These are phyloP conservation scores for Cladorrhinum sp. DNA, from an alignment of 2,329 filamentous ascomycete genomes.

Conservation along the genomic window DNA sequence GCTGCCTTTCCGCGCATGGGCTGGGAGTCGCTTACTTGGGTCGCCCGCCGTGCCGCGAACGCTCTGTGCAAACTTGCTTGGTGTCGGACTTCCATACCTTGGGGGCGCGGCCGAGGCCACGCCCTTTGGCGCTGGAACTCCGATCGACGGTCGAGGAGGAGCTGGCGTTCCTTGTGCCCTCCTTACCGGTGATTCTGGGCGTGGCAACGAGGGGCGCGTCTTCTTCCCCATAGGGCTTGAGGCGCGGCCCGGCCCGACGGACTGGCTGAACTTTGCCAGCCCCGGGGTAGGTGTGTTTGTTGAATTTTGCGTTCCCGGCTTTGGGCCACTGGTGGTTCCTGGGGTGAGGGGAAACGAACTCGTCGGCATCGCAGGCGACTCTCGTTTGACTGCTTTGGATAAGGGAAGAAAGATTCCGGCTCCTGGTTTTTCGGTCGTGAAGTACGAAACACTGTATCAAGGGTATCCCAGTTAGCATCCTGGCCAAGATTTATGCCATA, in stretches of 20 bases:
- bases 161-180: slow-evolving; percentile 62
- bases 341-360: slow-evolving; percentile 64
- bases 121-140: slow-evolving; percentile 46
- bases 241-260: slow-evolving; percentile 71
- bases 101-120: slow-evolving; percentile 46
- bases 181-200: slow-evolving; percentile 82
- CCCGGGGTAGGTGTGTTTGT: slow-evolving; percentile 62
- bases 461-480: slow-evolving; percentile 20
- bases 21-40: slow-evolving; percentile 52
- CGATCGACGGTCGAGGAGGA: slow-evolving; percentile 51
- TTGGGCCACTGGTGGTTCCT: slow-evolving; percentile 50
- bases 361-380: slow-evolving; percentile 51
- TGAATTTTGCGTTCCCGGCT: slow-evolving; percentile 54
- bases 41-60: slow-evolving; percentile 60
- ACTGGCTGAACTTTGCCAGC: slow-evolving; percentile 81
- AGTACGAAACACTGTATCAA: slow-evolving; percentile 65
- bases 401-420: slow-evolving; percentile 92
- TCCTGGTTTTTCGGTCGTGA: slow-evolving; percentile 71
- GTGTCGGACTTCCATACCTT: slow-evolving; percentile 61
- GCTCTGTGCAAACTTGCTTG: slow-evolving; percentile 62
- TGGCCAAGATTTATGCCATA: slow-evolving; percentile 21
- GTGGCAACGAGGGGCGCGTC: slow-evolving; percentile 70
- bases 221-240: slow-evolving; percentile 70
- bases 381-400: slow-evolving; percentile 71
- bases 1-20: slow-evolving; percentile 49